Evolutionary conservation across 2,329 filamentous ascomycete genomes (phyloP).

Genomic region (Diaporthe aspalathi): DNA sequence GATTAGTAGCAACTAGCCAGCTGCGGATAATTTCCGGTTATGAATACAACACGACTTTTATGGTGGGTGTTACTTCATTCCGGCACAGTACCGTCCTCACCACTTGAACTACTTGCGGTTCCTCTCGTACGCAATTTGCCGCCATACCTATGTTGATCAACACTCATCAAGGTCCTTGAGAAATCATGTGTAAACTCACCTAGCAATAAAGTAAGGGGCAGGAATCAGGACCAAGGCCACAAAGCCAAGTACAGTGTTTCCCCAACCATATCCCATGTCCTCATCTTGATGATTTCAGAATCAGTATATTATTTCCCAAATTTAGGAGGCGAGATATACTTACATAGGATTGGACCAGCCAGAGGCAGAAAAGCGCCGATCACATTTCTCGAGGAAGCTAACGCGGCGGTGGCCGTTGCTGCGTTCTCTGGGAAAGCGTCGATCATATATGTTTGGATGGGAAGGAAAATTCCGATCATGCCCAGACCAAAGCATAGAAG

Average conservation of each 20-base stretch:
- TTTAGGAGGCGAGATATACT: background rate
- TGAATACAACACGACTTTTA: background rate
- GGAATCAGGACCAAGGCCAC: background rate
- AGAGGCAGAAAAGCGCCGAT: slow-evolving; percentile 17
- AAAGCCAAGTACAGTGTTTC: slow-evolving; percentile 11
- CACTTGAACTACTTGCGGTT: background rate
- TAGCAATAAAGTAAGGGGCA: slow-evolving; percentile 1
- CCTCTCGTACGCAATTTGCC: background rate
- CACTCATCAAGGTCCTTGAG: background rate
- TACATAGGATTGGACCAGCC: slow-evolving; percentile 23
- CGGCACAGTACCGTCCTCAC: background rate
- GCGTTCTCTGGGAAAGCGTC: slow-evolving; percentile 54
- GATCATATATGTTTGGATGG: slow-evolving; percentile 64
- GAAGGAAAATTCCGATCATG: slow-evolving; percentile 62
- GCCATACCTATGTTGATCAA: background rate
- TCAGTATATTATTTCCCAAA: background rate
- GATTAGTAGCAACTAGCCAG: too few species aligned
- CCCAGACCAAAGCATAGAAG: slow-evolving; percentile 61
- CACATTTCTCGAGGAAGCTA: slow-evolving; percentile 38
- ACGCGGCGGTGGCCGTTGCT: slow-evolving; percentile 55
- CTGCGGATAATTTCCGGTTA: background rate
- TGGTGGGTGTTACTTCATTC: background rate
- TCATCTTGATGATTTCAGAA: background rate
- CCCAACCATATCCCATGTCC: slow-evolving; percentile 2
- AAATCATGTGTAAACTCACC: background rate